Evolutionary conservation across 768 basidiomycete genomes (phyloP).

Genomic region (Filobasidium floriforme): DNA sequence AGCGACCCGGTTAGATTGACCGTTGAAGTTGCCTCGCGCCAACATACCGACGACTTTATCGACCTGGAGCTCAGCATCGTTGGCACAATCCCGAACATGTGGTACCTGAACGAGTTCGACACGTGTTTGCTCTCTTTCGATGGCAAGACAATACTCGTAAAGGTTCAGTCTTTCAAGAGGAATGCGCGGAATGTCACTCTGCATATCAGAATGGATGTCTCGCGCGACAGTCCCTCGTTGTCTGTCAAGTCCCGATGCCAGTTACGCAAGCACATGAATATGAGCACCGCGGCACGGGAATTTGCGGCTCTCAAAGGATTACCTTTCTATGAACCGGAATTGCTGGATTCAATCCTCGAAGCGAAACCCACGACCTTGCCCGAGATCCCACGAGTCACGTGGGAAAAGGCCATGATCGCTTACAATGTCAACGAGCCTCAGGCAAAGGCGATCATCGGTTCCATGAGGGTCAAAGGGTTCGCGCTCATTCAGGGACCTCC

Average conservation of each 20-base stretch:
- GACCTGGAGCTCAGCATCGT: constrained; percentile 65
- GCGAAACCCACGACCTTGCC: constrained; percentile 54
- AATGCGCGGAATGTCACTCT: constrained; percentile 53
- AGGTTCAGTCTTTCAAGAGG: constrained; percentile 53
- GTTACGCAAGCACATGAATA: constrained; percentile 77
- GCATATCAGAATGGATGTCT: constrained; percentile 50
- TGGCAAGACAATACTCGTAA: constrained; percentile 59
- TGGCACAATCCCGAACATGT: constrained; percentile 56
- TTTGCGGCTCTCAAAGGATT: constrained; percentile 77
- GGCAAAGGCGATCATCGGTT: constrained; percentile 73
- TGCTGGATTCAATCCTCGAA: constrained; percentile 60
- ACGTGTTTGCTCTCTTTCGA: constrained; percentile 65
- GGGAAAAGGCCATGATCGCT: constrained; percentile 60
- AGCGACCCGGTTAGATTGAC: constrained; percentile 49
- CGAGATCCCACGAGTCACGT: constrained; percentile 50
- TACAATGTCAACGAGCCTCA: constrained; percentile 88
- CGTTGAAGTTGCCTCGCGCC: constrained; percentile 61
- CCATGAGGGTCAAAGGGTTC: constrained; percentile 68
- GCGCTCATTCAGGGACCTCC: constrained; percentile 94
- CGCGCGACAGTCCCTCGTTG: constrained; percentile 51
- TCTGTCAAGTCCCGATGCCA: constrained; percentile 62
- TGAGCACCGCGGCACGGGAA: constrained; percentile 70
- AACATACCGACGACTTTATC: constrained; percentile 71
- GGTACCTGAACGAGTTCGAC: constrained; percentile 73
- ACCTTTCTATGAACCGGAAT: constrained; percentile 62